phyloP scores from a whole-genome alignment of 331 rosid species.

The Rhamnella rubrinervis region DNA sequence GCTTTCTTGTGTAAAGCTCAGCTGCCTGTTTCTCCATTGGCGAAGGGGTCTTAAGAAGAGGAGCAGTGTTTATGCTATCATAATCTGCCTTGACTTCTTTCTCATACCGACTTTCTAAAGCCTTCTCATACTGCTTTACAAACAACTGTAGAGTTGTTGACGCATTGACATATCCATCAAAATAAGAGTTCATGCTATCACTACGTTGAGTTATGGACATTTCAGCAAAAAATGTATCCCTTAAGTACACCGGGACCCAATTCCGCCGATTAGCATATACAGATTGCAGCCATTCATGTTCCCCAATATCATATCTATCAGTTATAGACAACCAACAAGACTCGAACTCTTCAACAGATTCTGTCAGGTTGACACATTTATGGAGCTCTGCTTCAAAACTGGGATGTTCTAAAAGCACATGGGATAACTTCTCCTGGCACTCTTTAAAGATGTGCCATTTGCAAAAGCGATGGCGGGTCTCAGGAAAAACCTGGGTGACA shows the following conservation, averaged over 20 bases:
- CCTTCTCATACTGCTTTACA: slow-evolving; percentile 58
- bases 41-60: slow-evolving; percentile 54
- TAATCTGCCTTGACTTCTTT: slow-evolving; percentile 60
- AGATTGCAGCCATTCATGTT: slow-evolving; percentile 50
- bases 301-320: slow-evolving; percentile 42
- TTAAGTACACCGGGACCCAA: slow-evolving; percentile 56
- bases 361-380: slow-evolving; percentile 49
- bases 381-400: slow-evolving; percentile 51
- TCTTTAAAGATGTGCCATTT: slow-evolving; percentile 64
- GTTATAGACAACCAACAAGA: slow-evolving; percentile 51
- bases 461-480: slow-evolving; percentile 51
- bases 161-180: slow-evolving; percentile 64
- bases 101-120: slow-evolving; percentile 55
- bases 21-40: slow-evolving; percentile 68
- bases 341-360: slow-evolving; percentile 57
- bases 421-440: slow-evolving; percentile 54
- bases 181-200: slow-evolving; percentile 60
- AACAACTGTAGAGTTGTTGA: slow-evolving; percentile 57
- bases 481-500: slow-evolving; percentile 43
- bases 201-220: slow-evolving; percentile 57
- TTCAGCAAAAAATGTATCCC: slow-evolving; percentile 56
- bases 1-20: slow-evolving; percentile 49
- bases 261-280: slow-evolving; percentile 46
- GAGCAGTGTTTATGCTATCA: slow-evolving; percentile 50
- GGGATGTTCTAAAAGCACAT: slow-evolving; percentile 38